Conservation (phyloP, 768 basidiomycete species). For the Strobilomyces echinocephalus region DNA sequence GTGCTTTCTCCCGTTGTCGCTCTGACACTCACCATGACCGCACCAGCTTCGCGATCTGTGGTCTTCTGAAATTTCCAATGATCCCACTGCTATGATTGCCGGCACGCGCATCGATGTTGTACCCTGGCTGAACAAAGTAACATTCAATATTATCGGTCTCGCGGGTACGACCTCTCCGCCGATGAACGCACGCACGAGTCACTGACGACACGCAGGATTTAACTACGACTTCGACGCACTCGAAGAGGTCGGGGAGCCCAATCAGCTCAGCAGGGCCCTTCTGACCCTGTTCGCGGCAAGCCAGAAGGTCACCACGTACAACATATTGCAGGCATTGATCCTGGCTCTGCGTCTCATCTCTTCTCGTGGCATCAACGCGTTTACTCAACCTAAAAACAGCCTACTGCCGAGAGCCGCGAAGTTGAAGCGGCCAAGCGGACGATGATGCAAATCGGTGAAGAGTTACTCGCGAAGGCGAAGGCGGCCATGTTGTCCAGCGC, state of each 20-base stretch:
- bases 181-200: neutral
- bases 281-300: conserved; percentile 25
- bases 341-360: conserved; percentile 35
- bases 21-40: neutral
- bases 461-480: conserved; percentile 50
- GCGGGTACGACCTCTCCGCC: conserved; percentile 27
- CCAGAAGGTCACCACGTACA: conserved; percentile 14
- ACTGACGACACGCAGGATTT: conserved; percentile 29
- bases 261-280: conserved; percentile 33
- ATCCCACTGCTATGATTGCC: conserved; percentile 16
- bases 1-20: neutral
- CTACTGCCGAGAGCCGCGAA: conserved; percentile 13
- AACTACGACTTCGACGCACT: conserved; percentile 35
- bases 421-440: conserved; percentile 32
- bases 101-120: conserved; percentile 28
- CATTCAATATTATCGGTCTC: conserved; percentile 41
- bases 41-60: conserved; percentile 46
- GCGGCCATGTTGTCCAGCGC: conserved; percentile 25
- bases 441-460: conserved; percentile 47
- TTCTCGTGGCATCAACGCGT: neutral
- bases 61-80: conserved; percentile 31
- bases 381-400: conserved; percentile 13
- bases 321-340: conserved; percentile 32
- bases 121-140: conserved; percentile 32
- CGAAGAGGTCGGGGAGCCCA: conserved; percentile 17